Conservation (phyloP, 169 alveolate species). For the Plasmodium coatneyi region DNA sequence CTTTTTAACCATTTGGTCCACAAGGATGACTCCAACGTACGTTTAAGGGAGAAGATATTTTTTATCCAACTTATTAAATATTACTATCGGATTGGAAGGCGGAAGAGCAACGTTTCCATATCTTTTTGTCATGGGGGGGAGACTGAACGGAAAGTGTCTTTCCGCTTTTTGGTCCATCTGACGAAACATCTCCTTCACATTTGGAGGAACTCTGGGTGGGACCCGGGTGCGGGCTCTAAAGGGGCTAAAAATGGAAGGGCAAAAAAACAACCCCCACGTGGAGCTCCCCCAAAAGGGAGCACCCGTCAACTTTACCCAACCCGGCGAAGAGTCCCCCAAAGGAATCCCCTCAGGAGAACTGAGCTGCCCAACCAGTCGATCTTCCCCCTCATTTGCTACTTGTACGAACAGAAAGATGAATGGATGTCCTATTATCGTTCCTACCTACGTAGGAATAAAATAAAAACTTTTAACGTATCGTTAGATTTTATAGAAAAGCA, state of each 20-base stretch:
- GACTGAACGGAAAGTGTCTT: slow-evolving; percentile 1
- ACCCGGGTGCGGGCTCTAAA: not conserved
- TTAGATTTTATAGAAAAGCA: slow-evolving; percentile 46
- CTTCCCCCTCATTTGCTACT: not conserved
- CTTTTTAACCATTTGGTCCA: not conserved
- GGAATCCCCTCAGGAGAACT: not conserved
- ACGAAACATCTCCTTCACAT: not conserved
- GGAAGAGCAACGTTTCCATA: not conserved
- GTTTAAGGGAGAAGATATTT: slow-evolving; percentile 11
- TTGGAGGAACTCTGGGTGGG: not conserved
- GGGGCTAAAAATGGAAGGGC: not conserved
- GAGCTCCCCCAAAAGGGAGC: not conserved
- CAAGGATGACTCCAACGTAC: not conserved
- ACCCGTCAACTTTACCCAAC: not conserved
- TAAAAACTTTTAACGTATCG: slow-evolving; percentile 10
- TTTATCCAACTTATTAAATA: slow-evolving; percentile 40
- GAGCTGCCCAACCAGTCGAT: not conserved
- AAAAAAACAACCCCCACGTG: not conserved
- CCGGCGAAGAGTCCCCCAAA: not conserved
- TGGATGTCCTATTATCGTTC: slow-evolving; percentile 6
- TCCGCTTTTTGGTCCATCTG: not conserved
- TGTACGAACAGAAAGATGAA: not conserved
- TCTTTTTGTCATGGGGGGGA: not conserved
- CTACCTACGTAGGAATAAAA: slow-evolving; percentile 3
- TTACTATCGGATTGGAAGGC: not conserved